A percentile compares a stretch with the other conserved stretches of the same genome.
These are phyloP conservation scores for Rhizopogon vulgaris DNA, from an alignment of 768 basidiomycete genomes.

Conservation along the genomic window DNA sequence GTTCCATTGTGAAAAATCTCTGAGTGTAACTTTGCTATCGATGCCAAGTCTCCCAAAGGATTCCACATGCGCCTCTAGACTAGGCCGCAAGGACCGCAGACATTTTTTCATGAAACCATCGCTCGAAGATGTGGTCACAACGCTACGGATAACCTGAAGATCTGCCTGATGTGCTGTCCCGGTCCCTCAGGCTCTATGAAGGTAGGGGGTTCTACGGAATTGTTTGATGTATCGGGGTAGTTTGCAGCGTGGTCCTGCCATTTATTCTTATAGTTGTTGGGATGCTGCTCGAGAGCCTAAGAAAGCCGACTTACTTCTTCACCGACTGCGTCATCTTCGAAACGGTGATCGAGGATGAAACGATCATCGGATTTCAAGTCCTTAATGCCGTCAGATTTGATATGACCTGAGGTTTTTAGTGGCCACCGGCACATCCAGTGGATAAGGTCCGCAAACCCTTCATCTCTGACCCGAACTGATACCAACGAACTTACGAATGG, in stretches of 20 bases:
- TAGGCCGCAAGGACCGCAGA: slow-evolving; percentile 15
- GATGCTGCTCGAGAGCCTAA: too few species aligned
- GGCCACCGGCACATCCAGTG: not conserved
- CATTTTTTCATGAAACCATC: slow-evolving; percentile 9
- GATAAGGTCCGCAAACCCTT: not conserved
- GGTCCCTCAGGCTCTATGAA: too few species aligned
- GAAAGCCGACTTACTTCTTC: not conserved
- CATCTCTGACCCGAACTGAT: not conserved
- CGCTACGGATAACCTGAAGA: not conserved
- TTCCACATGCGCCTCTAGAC: slow-evolving; percentile 13
- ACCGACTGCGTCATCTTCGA: not conserved
- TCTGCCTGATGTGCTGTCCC: too few species aligned
- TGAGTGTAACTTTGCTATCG: slow-evolving; percentile 14
- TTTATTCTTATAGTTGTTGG: not conserved
- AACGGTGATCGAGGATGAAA: not conserved
- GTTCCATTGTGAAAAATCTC: slow-evolving; percentile 19
- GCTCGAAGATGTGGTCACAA: too few species aligned
- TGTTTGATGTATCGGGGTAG: too few species aligned
- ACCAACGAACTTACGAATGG: too few species aligned
- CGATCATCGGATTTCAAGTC: too few species aligned
- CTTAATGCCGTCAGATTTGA: not conserved
- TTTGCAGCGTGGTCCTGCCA: not conserved
- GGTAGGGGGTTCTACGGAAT: too few species aligned
- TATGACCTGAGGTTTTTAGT: too few species aligned
- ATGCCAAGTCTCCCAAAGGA: slow-evolving; percentile 18